These are phyloP conservation scores for Boeremia lycopersici DNA, from an alignment of 2,329 filamentous ascomycete species.

Conservation along the genomic window DNA sequence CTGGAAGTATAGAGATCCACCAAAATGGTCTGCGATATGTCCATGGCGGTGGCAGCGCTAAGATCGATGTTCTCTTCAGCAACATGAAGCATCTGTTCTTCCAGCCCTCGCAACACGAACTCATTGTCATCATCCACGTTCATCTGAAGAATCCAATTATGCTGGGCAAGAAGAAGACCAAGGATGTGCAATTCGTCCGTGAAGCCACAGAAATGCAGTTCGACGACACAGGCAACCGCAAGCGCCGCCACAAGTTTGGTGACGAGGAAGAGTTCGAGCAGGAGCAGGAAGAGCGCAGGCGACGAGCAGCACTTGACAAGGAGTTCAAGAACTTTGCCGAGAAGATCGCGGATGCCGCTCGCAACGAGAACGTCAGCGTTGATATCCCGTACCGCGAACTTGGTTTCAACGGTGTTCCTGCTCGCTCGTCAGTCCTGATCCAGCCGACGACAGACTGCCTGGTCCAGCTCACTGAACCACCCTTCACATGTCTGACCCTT, in stretches of 20 bases:
- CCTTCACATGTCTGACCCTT: slow-evolving; percentile 93
- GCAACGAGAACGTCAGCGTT: slow-evolving; percentile 87
- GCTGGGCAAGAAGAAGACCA: slow-evolving; percentile 98
- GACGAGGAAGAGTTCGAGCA: slow-evolving; percentile 99
- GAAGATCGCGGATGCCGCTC: slow-evolving; percentile 95
- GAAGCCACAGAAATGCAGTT: slow-evolving; percentile 99
- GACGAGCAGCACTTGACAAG: slow-evolving; percentile 89
- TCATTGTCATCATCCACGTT: slow-evolving; percentile 97
- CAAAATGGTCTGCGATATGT: slow-evolving; percentile 96
- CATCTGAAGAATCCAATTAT: slow-evolving; percentile 98
- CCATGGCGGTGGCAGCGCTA: slow-evolving; percentile 78
- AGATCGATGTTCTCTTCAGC: slow-evolving; percentile 93
- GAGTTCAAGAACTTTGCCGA: slow-evolving; percentile 96
- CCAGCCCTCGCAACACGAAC: slow-evolving; percentile 92
- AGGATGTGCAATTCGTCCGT: slow-evolving; percentile 97
- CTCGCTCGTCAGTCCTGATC: slow-evolving; percentile 92
- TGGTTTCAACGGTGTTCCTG: slow-evolving; percentile 94
- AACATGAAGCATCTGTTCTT: slow-evolving; percentile 99
- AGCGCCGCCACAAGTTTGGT: slow-evolving; percentile 95
- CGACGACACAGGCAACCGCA: slow-evolving; percentile 96
- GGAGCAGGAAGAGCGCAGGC: slow-evolving; percentile 93
- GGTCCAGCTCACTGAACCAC: slow-evolving; percentile 94
- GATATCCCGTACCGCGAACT: slow-evolving; percentile 97
- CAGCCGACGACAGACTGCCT: slow-evolving; percentile 96
- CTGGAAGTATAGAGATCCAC: slow-evolving; percentile 95